A percentile compares a stretch with the other conserved stretches of the same genome.
Evolutionary conservation across 257 asterid species (phyloP).

Genomic region (Solanum virginianum): DNA sequence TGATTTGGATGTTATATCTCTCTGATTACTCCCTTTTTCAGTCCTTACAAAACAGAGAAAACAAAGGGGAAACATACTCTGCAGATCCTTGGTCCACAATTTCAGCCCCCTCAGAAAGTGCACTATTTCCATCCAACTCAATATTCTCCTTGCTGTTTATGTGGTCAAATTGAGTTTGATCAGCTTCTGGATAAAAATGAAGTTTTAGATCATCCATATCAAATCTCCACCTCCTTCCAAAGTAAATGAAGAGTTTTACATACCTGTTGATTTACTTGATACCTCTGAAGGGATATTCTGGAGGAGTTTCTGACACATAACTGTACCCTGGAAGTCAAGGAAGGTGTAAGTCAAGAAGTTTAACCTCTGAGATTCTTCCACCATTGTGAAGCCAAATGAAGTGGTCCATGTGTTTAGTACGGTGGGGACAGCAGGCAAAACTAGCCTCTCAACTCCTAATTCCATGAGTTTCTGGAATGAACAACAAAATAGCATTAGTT

Average conservation of each 20-base stretch:
- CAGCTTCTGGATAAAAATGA: conserved; percentile 21
- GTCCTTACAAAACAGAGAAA: background rate
- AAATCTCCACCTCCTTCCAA: background rate
- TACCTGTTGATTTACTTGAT: conserved; percentile 28
- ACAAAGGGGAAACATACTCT: conserved; percentile 13
- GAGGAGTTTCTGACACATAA: conserved; percentile 50
- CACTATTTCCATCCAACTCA: conserved; percentile 18
- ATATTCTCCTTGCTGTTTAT: conserved; percentile 2
- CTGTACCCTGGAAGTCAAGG: conserved; percentile 61
- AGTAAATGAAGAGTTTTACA: background rate
- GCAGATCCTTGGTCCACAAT: conserved; percentile 18
- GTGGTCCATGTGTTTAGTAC: conserved; percentile 56
- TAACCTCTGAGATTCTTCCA: conserved; percentile 35
- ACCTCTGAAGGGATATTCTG: conserved; percentile 6
- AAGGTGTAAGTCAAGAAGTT: conserved; percentile 35
- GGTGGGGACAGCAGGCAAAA: conserved; percentile 57
- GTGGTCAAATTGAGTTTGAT: conserved; percentile 3
- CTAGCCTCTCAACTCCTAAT: conserved; percentile 64
- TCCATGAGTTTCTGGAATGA: conserved; percentile 42
- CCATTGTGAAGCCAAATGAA: conserved; percentile 53
- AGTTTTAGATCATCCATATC: background rate
- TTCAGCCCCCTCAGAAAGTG: conserved; percentile 25
- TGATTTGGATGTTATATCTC: background rate
- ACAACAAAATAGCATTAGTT: background rate
- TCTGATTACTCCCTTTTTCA: background rate